phyloP scores from a whole-genome alignment of 1,284 basidiomycete species.

The Ceratobasidium sp. region DNA sequence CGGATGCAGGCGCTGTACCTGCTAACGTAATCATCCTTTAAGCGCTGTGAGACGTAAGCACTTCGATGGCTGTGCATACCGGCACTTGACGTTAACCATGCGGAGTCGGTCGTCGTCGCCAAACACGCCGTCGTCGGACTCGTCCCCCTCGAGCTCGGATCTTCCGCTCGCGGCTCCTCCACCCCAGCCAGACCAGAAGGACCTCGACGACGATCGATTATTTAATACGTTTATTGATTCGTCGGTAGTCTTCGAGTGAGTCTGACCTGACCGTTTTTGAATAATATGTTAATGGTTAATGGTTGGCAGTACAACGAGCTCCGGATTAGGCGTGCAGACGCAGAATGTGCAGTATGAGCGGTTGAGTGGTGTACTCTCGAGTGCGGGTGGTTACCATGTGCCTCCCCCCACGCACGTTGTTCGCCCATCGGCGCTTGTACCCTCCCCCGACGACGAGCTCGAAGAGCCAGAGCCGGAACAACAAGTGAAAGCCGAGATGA shows the following conservation, averaged over 20 bases:
- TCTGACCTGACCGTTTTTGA: not conserved
- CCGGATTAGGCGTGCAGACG: not conserved
- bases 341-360: not conserved
- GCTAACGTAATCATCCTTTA: too few relatives aligned
- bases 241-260: slow-evolving; percentile 33
- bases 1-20: too few relatives aligned
- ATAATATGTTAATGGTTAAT: not conserved
- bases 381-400: slow-evolving; percentile 21
- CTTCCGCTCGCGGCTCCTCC: slow-evolving; percentile 28
- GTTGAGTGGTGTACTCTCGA: slow-evolving; percentile 30
- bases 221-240: slow-evolving; percentile 36
- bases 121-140: slow-evolving; percentile 43
- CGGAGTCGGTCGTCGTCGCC: slow-evolving; percentile 41
- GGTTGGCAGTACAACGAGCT: slow-evolving; percentile 6
- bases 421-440: slow-evolving; percentile 4
- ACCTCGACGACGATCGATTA: slow-evolving; percentile 22
- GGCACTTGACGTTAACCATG: slow-evolving; percentile 18
- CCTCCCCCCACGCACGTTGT: slow-evolving; percentile 36
- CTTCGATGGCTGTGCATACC: not conserved
- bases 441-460: slow-evolving; percentile 3
- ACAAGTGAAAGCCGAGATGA: not conserved
- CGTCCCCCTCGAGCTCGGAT: slow-evolving; percentile 44
- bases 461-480: slow-evolving; percentile 22
- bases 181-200: slow-evolving; percentile 6
- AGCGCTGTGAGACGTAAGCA: slow-evolving; percentile 6